phyloP scores from a whole-genome alignment of 305 asterid species.

The Ilex paraguariensis region DNA sequence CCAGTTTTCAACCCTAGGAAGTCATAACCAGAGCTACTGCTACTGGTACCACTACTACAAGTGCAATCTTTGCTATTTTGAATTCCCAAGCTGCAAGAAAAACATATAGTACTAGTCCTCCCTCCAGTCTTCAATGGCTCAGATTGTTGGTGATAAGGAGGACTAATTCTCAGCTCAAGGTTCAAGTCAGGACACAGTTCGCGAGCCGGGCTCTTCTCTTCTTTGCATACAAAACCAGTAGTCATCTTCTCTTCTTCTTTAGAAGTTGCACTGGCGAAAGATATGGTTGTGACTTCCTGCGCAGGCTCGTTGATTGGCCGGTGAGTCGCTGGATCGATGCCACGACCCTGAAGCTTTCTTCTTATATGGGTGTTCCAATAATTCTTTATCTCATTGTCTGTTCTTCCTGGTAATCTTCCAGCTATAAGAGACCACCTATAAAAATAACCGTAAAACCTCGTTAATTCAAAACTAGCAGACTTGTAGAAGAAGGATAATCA shows the following conservation, averaged over 20 bases:
- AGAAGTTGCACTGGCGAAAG: conserved; percentile 29
- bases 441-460: neutral
- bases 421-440: conserved; percentile 74
- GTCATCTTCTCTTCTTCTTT: conserved; percentile 12
- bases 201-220: too few relatives aligned
- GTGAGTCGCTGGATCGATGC: conserved; percentile 70
- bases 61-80: conserved; percentile 4
- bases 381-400: conserved; percentile 73
- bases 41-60: neutral
- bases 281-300: conserved; percentile 22
- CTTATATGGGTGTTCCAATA: conserved; percentile 77
- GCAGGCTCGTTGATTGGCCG: conserved; percentile 27
- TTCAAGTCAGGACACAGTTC: conserved; percentile 2
- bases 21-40: conserved; percentile 1
- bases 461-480: neutral
- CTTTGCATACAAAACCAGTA: too few relatives aligned
- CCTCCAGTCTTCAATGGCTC: neutral
- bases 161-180: conserved; percentile 7
- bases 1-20: conserved; percentile 8
- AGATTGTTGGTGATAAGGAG: neutral
- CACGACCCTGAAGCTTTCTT: conserved; percentile 55
- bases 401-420: conserved; percentile 69
- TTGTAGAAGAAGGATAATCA: too few relatives aligned
- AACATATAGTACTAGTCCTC: neutral
- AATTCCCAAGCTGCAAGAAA: conserved; percentile 7